Evolutionary conservation across 2,329 filamentous ascomycete genomes (phyloP).

Genomic region (Fusarium domesticum): DNA sequence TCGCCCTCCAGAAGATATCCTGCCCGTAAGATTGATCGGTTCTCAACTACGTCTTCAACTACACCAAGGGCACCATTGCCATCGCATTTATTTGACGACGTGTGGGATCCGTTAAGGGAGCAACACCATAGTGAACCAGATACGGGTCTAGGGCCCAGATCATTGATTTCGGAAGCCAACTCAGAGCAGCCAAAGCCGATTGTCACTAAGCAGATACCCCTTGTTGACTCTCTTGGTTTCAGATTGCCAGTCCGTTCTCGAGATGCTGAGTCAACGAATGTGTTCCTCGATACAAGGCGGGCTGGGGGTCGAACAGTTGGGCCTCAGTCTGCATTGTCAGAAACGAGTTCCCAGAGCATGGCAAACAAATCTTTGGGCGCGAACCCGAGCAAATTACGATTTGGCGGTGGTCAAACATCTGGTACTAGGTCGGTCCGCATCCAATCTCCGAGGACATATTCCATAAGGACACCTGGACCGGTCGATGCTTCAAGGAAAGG

Average conservation of each 20-base stretch:
- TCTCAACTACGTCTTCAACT: conserved; percentile 36
- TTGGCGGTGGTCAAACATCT: conserved; percentile 9
- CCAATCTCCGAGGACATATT: conserved; percentile 22
- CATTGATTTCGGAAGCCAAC: neutral
- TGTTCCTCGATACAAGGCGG: conserved; percentile 8
- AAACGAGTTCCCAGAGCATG: conserved; percentile 3
- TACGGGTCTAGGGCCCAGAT: neutral
- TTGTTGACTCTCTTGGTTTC: neutral
- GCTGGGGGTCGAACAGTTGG: conserved; percentile 8
- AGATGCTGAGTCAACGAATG: neutral
- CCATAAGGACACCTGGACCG: conserved; percentile 9
- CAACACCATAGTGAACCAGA: neutral
- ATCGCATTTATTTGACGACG: conserved; percentile 40
- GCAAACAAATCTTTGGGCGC: conserved; percentile 21
- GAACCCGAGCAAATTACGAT: conserved; percentile 14
- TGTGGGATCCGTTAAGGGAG: conserved; percentile 24
- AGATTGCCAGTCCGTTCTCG: neutral
- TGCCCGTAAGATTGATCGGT: conserved; percentile 18
- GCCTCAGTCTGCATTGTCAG: conserved; percentile 11
- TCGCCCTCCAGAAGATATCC: conserved; percentile 23
- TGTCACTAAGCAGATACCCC: no score
- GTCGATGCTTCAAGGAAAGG: conserved; percentile 5
- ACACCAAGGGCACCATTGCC: conserved; percentile 44
- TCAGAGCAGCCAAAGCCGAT: neutral
- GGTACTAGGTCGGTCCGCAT: conserved; percentile 25